Percentiles rank a stretch among this genome's conserved stretches.
Evolutionary conservation across 2,329 filamentous ascomycete genomes (phyloP).

Genomic region (Xylariaceae sp.): DNA sequence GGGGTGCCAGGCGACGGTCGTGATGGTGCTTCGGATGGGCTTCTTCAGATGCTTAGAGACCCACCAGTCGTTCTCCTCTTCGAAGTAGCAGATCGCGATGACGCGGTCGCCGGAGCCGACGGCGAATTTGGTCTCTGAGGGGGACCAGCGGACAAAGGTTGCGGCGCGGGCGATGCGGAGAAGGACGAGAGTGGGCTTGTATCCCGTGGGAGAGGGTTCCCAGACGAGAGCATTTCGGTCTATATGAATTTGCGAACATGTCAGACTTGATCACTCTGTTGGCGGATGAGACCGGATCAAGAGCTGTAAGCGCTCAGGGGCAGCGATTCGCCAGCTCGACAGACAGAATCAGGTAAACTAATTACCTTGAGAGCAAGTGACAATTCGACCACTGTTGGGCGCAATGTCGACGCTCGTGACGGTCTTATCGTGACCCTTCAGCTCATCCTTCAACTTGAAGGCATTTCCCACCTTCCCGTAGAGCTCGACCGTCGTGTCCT

Average conservation of each 20-base stretch:
- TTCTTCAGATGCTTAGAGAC: conserved; percentile 99
- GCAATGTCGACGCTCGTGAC: conserved; percentile 97
- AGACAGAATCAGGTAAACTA: conserved; percentile 18
- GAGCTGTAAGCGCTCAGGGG: not conserved
- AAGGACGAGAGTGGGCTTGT: conserved; percentile 95
- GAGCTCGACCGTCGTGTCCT: conserved; percentile 84
- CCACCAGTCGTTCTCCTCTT: conserved; percentile 99
- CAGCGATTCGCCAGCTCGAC: not conserved
- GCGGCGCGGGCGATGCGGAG: conserved; percentile 95
- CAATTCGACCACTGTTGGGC: conserved; percentile 82
- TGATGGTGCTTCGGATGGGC: conserved; percentile 95
- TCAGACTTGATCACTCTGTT: not conserved
- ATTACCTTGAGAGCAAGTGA: conserved; percentile 90
- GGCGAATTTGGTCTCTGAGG: conserved; percentile 94
- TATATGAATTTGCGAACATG: conserved; percentile 33
- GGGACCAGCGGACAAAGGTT: conserved; percentile 95
- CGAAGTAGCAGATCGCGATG: conserved; percentile 97
- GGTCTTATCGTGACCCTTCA: conserved; percentile 95
- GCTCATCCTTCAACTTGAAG: conserved; percentile 82
- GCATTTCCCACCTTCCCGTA: conserved; percentile 68
- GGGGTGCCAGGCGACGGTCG: conserved; percentile 91
- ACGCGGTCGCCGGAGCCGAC: conserved; percentile 93
- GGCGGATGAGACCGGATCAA: not conserved
- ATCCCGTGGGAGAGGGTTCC: conserved; percentile 87
- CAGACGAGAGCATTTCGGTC: conserved; percentile 97